phyloP scores from a whole-genome alignment of 2,329 filamentous ascomycete species.

The Colletotrichum tofieldiae region DNA sequence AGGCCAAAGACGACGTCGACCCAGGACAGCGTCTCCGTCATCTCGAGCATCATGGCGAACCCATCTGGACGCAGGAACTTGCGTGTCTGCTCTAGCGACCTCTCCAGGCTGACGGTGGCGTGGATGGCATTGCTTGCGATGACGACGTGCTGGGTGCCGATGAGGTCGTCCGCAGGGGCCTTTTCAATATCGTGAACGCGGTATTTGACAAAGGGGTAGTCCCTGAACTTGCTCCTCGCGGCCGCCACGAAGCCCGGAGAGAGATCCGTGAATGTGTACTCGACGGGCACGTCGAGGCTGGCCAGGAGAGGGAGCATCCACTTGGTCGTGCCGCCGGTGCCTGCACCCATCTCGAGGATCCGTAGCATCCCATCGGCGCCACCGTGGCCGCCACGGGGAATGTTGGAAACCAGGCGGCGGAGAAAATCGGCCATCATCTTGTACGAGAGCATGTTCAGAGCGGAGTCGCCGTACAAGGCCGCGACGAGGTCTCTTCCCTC shows the following conservation, averaged over 20 bases:
- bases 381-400: too few species aligned
- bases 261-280: background rate
- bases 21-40: too few species aligned
- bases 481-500: too few species aligned
- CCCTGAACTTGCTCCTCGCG: background rate
- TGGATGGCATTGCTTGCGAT: background rate
- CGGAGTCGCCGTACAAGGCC: background rate
- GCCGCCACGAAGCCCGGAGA: background rate
- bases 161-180: background rate
- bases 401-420: background rate
- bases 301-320: background rate
- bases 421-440: constrained; percentile 1
- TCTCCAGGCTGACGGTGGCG: background rate
- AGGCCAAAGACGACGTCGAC: too few species aligned
- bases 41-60: too few species aligned
- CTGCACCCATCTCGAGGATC: background rate
- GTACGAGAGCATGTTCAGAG: constrained; percentile 2
- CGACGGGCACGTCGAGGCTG: background rate
- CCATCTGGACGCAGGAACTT: too few species aligned
- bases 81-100: too few species aligned
- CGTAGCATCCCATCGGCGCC: too few species aligned
- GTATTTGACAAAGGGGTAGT: background rate
- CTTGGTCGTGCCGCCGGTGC: background rate
- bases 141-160: background rate
- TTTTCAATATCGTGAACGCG: background rate